Evolutionary conservation across 2,329 filamentous ascomycete genomes (phyloP).

Genomic region (Alternaria atra): DNA sequence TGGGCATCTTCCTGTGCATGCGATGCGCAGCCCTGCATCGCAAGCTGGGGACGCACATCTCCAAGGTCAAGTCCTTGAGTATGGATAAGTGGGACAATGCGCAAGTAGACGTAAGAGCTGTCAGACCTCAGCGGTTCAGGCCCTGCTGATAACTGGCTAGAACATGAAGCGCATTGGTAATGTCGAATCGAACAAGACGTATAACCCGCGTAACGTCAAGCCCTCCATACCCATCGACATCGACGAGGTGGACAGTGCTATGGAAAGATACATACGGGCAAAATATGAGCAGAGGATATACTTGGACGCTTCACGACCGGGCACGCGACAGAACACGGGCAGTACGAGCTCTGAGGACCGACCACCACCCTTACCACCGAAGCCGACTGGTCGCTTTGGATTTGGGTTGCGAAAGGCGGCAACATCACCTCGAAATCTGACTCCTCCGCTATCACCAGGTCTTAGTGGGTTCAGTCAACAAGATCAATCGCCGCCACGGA

Average conservation of each 20-base stretch:
- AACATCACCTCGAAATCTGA: slow-evolving; percentile 71
- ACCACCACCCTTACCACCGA: slow-evolving; percentile 67
- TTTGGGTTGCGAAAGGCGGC: slow-evolving; percentile 75
- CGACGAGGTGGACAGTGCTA: slow-evolving; percentile 90
- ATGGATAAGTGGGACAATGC: slow-evolving; percentile 98
- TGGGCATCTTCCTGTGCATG: slow-evolving; percentile 97
- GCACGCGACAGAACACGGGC: slow-evolving; percentile 64
- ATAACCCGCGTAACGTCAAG: slow-evolving; percentile 84
- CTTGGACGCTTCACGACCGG: slow-evolving; percentile 48
- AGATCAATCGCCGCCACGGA: slow-evolving; percentile 51
- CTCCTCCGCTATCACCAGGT: slow-evolving; percentile 45
- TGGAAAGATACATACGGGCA: slow-evolving; percentile 93
- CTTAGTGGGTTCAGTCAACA: slow-evolving; percentile 41
- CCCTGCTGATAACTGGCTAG: slow-evolving; percentile 57
- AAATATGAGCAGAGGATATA: slow-evolving; percentile 82
- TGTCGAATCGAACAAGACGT: slow-evolving; percentile 81
- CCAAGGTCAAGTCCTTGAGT: slow-evolving; percentile 97
- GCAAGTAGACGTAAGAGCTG: slow-evolving; percentile 83
- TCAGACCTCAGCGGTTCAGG: neutral
- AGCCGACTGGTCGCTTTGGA: slow-evolving; percentile 67
- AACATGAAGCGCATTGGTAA: slow-evolving; percentile 97
- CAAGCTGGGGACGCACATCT: slow-evolving; percentile 96
- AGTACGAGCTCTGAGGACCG: slow-evolving; percentile 65
- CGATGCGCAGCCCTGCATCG: slow-evolving; percentile 94
- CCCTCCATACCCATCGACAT: slow-evolving; percentile 87